These are phyloP conservation scores for Diplocarpon mali DNA, from an alignment of 2,329 filamentous ascomycete species.

Conservation along the genomic window DNA sequence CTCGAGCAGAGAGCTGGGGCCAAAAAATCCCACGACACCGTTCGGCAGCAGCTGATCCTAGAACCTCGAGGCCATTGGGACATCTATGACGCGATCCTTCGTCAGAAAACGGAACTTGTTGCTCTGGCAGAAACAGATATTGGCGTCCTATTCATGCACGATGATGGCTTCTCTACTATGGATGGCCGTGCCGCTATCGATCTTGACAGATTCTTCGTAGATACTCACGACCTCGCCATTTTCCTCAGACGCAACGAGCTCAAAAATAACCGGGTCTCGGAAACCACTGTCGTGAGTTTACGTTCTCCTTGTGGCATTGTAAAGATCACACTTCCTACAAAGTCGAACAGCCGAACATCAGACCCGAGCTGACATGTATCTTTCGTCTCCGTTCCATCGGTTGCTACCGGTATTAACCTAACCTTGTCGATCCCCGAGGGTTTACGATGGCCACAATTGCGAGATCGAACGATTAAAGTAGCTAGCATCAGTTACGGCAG, in stretches of 20 bases:
- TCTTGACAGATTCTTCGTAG: no score
- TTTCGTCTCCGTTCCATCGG: neutral
- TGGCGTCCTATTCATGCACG: no score
- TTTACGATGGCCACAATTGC: constrained; percentile 1
- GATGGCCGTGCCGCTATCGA: no score
- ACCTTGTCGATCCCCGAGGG: neutral
- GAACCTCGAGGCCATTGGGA: neutral
- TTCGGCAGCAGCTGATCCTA: neutral
- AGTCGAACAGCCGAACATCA: no score
- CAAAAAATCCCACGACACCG: neutral
- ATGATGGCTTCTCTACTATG: no score
- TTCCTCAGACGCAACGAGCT: neutral
- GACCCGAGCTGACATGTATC: no score
- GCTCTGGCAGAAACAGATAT: no score
- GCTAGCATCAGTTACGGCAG: constrained; percentile 3
- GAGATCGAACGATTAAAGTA: neutral
- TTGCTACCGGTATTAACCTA: neutral
- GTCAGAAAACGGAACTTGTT: no score
- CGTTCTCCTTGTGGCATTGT: constrained; percentile 3
- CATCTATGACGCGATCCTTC: no score
- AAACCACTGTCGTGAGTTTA: constrained; percentile 1
- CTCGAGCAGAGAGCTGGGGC: neutral
- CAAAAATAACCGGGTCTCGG: neutral
- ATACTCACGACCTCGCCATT: no score
- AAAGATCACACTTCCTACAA: no score